A percentile compares a stretch with the other conserved stretches of the same genome.
Conservation (phyloP, 192 early-diverging fungal genomes). For the Irineochytrium annulatum region DNA sequence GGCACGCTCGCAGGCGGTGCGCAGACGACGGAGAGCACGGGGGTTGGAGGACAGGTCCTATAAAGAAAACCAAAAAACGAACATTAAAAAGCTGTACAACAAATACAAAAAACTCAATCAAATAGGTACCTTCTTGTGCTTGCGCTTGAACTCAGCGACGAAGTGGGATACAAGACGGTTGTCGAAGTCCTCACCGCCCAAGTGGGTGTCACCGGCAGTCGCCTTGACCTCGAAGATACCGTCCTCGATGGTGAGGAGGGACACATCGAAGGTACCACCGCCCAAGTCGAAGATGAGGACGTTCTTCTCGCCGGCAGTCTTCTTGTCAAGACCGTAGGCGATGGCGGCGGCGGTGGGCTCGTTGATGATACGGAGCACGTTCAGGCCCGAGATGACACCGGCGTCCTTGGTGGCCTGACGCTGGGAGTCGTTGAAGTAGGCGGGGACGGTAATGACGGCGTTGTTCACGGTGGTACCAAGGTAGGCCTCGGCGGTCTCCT, state of each 20-base stretch:
- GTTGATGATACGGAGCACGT: conserved; percentile 99
- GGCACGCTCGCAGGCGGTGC: conserved; percentile 95
- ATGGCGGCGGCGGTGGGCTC: conserved; percentile 99
- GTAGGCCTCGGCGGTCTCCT: conserved; percentile 86
- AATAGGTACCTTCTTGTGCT: conserved; percentile 75
- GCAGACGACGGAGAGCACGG: conserved; percentile 92
- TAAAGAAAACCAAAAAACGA: neutral
- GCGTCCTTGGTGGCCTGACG: conserved; percentile 99
- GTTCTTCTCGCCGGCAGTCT: conserved; percentile 81
- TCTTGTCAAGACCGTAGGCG: conserved; percentile 99
- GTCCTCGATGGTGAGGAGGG: conserved; percentile 93
- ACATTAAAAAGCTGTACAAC: neutral
- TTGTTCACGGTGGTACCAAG: conserved; percentile 82
- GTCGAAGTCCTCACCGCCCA: conserved; percentile 99
- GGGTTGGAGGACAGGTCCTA: conserved; percentile 84
- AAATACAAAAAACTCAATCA: conserved; percentile 6
- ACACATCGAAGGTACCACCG: conserved; percentile 98
- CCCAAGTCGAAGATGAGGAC: conserved; percentile 97
- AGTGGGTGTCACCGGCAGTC: conserved; percentile 97
- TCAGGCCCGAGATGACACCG: conserved; percentile 91
- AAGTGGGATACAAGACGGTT: conserved; percentile 98
- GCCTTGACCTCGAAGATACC: conserved; percentile 99
- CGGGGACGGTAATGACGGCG: conserved; percentile 97
- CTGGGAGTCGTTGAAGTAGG: conserved; percentile 99
- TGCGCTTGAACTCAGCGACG: conserved; percentile 94